phyloP scores from a whole-genome alignment of 768 basidiomycete genomes.

The Hydnomerulius pinastri region DNA sequence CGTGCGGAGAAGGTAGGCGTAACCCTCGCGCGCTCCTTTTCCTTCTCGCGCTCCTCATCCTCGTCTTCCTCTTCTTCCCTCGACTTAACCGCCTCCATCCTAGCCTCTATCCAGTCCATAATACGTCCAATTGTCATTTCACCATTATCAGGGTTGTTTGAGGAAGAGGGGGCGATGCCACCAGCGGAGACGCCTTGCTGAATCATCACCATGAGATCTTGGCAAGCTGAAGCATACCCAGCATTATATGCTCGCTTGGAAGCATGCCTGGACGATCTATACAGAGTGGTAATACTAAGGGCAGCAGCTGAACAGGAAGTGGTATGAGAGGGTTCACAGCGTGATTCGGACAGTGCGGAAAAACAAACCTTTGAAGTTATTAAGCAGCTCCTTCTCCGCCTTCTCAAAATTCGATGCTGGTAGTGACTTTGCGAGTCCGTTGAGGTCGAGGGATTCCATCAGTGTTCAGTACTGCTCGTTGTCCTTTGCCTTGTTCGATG shows the following conservation, averaged over 20 bases:
- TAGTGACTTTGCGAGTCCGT: slow-evolving; percentile 75
- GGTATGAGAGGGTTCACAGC: slow-evolving; percentile 21
- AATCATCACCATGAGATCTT: slow-evolving; percentile 79
- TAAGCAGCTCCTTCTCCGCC: slow-evolving; percentile 77
- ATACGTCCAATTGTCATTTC: slow-evolving; percentile 78
- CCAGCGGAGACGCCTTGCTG: slow-evolving; percentile 77
- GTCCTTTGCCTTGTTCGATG: no score
- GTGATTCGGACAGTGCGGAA: not conserved
- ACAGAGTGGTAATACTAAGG: slow-evolving; percentile 81
- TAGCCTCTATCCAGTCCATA: slow-evolving; percentile 84
- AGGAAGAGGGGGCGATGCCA: slow-evolving; percentile 42
- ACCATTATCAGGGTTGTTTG: slow-evolving; percentile 48
- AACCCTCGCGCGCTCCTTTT: slow-evolving; percentile 41
- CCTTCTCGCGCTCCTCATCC: slow-evolving; percentile 70
- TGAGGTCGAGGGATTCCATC: slow-evolving; percentile 80
- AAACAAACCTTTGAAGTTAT: slow-evolving; percentile 74
- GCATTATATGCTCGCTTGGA: slow-evolving; percentile 81
- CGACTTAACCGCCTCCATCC: slow-evolving; percentile 72
- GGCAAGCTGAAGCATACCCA: slow-evolving; percentile 78
- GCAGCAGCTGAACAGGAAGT: slow-evolving; percentile 63
- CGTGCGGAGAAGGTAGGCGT: slow-evolving; percentile 15
- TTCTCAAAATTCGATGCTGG: slow-evolving; percentile 69
- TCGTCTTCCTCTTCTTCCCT: slow-evolving; percentile 83
- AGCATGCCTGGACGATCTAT: slow-evolving; percentile 74
- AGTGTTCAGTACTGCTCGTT: not conserved